Percentiles rank a stretch among this genome's conserved stretches.
phyloP scores from a whole-genome alignment of 2,329 filamentous ascomycete species.

The Mycosphaerelloides madeirae region DNA sequence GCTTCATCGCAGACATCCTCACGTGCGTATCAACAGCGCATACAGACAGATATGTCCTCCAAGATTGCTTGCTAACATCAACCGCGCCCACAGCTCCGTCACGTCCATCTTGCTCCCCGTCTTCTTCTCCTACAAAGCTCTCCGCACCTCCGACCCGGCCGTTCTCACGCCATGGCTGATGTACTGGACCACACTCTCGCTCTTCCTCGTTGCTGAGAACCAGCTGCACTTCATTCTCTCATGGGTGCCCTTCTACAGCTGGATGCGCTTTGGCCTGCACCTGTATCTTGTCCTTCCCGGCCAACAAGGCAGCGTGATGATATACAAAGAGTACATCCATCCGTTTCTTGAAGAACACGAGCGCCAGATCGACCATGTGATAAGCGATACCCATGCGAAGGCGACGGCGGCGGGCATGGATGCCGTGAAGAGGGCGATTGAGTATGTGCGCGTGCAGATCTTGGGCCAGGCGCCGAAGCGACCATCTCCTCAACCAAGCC shows the following conservation, averaged over 20 bases:
- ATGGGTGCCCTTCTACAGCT: conserved; percentile 93
- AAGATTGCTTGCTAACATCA: conserved; percentile 2
- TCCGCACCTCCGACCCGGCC: conserved; percentile 84
- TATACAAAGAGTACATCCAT: conserved; percentile 82
- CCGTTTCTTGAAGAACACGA: conserved; percentile 88
- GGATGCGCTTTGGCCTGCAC: conserved; percentile 79
- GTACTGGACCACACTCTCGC: conserved; percentile 94
- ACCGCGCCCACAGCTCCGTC: conserved; percentile 58
- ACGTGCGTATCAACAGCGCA: conserved; percentile 55
- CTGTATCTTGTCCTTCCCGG: conserved; percentile 96
- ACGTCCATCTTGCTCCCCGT: conserved; percentile 90
- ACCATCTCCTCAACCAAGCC: conserved; percentile 42
- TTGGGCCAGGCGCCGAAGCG: conserved; percentile 68
- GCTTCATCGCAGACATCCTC: conserved; percentile 70
- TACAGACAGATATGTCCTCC: conserved; percentile 16
- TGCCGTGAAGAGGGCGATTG: conserved; percentile 43
- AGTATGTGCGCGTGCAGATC: conserved; percentile 65
- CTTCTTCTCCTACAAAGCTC: conserved; percentile 96
- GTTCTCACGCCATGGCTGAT: conserved; percentile 96
- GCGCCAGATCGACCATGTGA: conserved; percentile 81
- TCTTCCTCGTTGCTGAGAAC: conserved; percentile 75
- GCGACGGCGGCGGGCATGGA: conserved; percentile 70
- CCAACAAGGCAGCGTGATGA: conserved; percentile 81
- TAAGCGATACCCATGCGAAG: conserved; percentile 73
- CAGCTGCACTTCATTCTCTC: conserved; percentile 81